phyloP scores from a whole-genome alignment of 768 basidiomycete genomes.

The Suillus variegatus region DNA sequence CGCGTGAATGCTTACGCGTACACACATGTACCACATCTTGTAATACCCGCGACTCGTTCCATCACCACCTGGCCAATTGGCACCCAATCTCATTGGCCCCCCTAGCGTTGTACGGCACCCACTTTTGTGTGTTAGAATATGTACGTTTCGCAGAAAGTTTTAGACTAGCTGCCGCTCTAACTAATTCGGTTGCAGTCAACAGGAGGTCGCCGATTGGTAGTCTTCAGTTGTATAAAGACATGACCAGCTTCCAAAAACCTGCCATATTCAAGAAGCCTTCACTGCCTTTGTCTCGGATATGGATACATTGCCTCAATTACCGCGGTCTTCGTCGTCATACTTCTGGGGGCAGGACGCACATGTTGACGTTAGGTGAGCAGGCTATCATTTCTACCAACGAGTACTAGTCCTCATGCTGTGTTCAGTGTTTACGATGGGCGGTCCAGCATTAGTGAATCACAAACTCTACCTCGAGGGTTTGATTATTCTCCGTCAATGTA shows the following conservation, averaged over 20 bases:
- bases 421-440: not conserved
- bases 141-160: not conserved
- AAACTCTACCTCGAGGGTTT: not conserved
- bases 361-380: conserved; percentile 1
- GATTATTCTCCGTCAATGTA: not conserved
- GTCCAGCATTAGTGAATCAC: not conserved
- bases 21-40: not conserved
- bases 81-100: not conserved
- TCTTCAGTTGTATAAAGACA: conserved; percentile 2
- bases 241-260: not conserved
- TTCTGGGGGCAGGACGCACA: not conserved
- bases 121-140: not conserved
- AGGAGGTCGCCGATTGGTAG: not conserved
- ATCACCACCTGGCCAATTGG: not conserved
- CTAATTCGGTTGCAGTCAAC: not conserved
- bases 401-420: not conserved
- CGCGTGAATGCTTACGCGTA: not conserved
- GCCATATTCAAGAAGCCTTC: conserved; percentile 4
- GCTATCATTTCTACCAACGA: not conserved
- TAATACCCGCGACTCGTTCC: not conserved
- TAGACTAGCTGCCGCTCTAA: not conserved
- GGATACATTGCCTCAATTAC: not conserved
- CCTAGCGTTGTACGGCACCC: not conserved
- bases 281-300: conserved; percentile 5
- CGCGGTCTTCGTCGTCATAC: not conserved